A percentile compares a stretch with the other conserved stretches of the same genome.
phyloP scores from a whole-genome alignment of 2,329 filamentous ascomycete species.

The Verticillium klebahnii region DNA sequence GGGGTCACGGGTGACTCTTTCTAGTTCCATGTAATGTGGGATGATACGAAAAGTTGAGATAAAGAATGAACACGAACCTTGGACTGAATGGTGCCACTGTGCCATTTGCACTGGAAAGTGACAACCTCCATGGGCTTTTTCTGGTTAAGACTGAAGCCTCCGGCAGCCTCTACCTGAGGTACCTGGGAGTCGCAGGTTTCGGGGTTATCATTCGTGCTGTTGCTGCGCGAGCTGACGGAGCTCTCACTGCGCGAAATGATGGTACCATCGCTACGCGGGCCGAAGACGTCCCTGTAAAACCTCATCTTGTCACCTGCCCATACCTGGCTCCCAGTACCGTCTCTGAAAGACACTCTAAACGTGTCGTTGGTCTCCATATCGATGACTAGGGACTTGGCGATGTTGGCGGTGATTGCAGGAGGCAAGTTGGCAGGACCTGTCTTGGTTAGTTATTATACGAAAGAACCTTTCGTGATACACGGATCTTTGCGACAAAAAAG shows the following conservation, averaged over 20 bases:
- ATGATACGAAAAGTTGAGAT: too few species aligned
- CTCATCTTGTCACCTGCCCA: not conserved
- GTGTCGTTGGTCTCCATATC: not conserved
- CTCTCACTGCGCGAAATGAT: too few species aligned
- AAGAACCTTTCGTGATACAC: not conserved
- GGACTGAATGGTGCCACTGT: not conserved
- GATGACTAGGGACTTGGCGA: too few species aligned
- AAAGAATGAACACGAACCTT: not conserved
- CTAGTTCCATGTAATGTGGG: too few species aligned
- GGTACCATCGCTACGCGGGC: too few species aligned
- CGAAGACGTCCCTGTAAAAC: not conserved
- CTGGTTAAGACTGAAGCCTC: not conserved
- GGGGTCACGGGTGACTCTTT: too few species aligned
- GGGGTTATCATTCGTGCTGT: not conserved
- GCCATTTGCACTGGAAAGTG: not conserved
- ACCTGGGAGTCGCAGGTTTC: not conserved
- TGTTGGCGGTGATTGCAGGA: too few species aligned
- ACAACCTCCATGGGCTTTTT: not conserved
- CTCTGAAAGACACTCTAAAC: not conserved
- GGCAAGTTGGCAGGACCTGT: not conserved
- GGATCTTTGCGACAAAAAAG: not conserved
- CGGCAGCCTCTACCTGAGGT: not conserved
- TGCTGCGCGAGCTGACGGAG: not conserved
- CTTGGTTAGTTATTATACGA: not conserved
- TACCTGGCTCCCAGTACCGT: too few species aligned